Evolutionary conservation across 1,284 basidiomycete genomes (phyloP).

Genomic region (Cryptococcus sp.): DNA sequence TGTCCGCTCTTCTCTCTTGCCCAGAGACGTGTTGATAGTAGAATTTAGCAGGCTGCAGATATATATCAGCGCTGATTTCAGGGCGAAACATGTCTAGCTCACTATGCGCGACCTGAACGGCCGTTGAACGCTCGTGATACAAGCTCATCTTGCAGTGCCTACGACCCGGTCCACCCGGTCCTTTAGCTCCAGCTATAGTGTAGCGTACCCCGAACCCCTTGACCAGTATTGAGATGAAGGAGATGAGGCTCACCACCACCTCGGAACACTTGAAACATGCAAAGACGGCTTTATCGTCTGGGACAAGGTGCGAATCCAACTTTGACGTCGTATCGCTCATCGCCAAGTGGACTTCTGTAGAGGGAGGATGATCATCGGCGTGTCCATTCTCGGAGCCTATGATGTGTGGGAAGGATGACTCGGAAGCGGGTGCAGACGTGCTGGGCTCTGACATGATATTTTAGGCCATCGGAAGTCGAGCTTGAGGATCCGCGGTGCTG

Average conservation of each 20-base stretch:
- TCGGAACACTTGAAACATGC: slow-evolving; percentile 47
- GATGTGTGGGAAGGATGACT: no score
- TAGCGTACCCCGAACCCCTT: not conserved
- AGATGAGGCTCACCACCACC: slow-evolving; percentile 30
- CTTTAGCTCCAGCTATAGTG: not conserved
- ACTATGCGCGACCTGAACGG: slow-evolving; percentile 51
- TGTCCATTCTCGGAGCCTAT: not conserved
- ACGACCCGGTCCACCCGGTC: not conserved
- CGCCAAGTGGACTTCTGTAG: not conserved
- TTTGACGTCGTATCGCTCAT: slow-evolving; percentile 12
- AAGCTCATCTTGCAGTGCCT: slow-evolving; percentile 52
- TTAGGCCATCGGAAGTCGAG: no score
- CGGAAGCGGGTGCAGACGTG: no score
- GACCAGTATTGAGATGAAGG: not conserved
- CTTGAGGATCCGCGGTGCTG: no score
- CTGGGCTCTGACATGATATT: no score
- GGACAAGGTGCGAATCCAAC: slow-evolving; percentile 41
- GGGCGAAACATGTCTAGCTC: slow-evolving; percentile 22
- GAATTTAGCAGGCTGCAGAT: slow-evolving; percentile 49
- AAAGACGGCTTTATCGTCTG: slow-evolving; percentile 42
- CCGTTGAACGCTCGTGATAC: slow-evolving; percentile 52
- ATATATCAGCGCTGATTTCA: not conserved
- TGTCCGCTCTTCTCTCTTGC: slow-evolving; percentile 46
- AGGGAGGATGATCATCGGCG: not conserved
- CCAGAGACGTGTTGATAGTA: slow-evolving; percentile 51